Evolutionary conservation across 352 stramenopile species (phyloP).

Genomic region (Globisporangium recalcitrans): DNA sequence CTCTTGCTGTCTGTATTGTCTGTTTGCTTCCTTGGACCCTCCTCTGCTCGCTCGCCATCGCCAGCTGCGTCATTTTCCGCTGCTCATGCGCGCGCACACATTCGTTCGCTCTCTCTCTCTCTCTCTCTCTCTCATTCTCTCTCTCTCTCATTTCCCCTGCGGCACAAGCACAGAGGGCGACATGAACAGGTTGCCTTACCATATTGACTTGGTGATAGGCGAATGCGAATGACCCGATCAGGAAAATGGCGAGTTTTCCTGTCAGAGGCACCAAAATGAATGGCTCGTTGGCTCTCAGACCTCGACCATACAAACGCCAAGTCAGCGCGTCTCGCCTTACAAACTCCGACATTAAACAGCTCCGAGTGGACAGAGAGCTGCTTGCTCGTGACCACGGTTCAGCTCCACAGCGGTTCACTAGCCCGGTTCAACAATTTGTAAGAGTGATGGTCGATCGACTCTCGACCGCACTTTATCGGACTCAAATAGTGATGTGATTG

Average conservation of each 20-base stretch:
- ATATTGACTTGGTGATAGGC: constrained; percentile 89
- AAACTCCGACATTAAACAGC: constrained; percentile 21
- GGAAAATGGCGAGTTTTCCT: constrained; percentile 22
- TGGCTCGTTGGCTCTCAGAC: constrained; percentile 67
- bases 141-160: neutral
- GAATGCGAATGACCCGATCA: constrained; percentile 71
- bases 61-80: neutral
- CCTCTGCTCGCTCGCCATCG: neutral
- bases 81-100: neutral
- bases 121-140: neutral
- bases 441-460: neutral
- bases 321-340: constrained; percentile 23
- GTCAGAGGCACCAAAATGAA: constrained; percentile 56
- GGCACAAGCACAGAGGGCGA: neutral
- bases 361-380: constrained; percentile 1
- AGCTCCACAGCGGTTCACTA: neutral
- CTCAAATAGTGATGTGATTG: neutral
- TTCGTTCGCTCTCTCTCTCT: neutral
- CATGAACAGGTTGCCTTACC: constrained; percentile 43
- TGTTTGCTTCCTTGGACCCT: constrained; percentile 1
- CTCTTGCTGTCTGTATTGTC: neutral
- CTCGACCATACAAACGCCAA: constrained; percentile 40
- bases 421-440: neutral
- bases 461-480: neutral
- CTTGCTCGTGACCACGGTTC: neutral